Percentiles rank a stretch among this genome's conserved stretches.
phyloP scores from a whole-genome alignment of 768 basidiomycete genomes.

The Tulasnella sp. region DNA sequence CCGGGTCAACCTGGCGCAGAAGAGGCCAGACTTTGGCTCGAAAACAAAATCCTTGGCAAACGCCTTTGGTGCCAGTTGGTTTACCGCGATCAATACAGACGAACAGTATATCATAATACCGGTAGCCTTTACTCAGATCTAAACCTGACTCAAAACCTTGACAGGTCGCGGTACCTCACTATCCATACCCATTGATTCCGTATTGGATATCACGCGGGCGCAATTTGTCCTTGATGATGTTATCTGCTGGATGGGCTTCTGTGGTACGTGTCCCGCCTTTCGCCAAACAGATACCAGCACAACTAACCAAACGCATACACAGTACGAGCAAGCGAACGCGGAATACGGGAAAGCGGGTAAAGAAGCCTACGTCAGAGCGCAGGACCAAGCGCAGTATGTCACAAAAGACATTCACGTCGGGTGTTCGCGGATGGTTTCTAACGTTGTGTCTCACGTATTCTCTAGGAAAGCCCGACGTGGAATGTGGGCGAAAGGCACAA shows the following conservation, averaged over 20 bases:
- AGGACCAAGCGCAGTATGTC: conserved; percentile 56
- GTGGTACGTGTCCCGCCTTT: conserved; percentile 22
- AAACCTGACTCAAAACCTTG: not conserved
- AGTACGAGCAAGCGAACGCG: conserved; percentile 64
- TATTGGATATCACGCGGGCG: conserved; percentile 36
- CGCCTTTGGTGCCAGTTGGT: conserved; percentile 60
- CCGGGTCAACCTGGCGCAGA: conserved; percentile 58
- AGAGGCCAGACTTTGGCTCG: conserved; percentile 72
- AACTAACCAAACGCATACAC: not conserved
- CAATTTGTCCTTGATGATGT: conserved; percentile 57
- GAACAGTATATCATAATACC: conserved; percentile 45
- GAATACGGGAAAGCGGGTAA: conserved; percentile 65
- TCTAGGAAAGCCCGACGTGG: conserved; percentile 50
- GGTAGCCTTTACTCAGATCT: not conserved
- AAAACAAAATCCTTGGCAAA: conserved; percentile 41
- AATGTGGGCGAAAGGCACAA: conserved; percentile 54
- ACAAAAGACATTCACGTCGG: not conserved
- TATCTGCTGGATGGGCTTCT: conserved; percentile 62
- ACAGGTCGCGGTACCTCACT: conserved; percentile 57
- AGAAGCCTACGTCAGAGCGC: conserved; percentile 47
- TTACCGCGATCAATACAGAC: conserved; percentile 70
- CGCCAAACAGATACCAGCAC: not conserved
- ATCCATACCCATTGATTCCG: conserved; percentile 44
- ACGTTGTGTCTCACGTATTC: not conserved
- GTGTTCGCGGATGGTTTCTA: not conserved